A percentile compares a stretch with the other conserved stretches of the same genome.
Conservation (phyloP, 2,329 filamentous ascomycete species). For the Venturia nashicola region DNA sequence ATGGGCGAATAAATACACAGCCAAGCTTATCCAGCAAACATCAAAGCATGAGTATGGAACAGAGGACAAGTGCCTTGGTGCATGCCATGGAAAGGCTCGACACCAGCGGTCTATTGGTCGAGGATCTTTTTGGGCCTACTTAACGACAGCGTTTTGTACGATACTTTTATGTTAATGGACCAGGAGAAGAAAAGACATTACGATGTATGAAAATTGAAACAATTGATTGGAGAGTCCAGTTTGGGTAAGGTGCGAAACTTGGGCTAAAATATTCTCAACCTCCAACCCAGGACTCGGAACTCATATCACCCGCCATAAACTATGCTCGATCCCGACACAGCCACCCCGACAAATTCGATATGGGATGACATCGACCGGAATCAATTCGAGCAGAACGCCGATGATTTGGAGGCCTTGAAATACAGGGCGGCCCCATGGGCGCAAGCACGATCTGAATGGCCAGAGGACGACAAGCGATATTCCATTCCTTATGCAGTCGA, state of each 20-base stretch:
- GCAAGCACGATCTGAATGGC: background rate
- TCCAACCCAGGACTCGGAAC: background rate
- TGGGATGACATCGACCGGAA: constrained; percentile 1
- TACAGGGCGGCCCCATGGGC: background rate
- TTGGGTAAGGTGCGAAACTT: background rate
- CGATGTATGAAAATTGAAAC: background rate
- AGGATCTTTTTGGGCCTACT: background rate
- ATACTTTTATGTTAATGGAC: background rate
- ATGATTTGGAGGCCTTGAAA: background rate
- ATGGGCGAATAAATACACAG: background rate
- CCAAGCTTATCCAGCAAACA: background rate
- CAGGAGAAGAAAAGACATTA: background rate
- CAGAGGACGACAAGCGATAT: background rate
- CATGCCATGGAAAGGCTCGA: no score
- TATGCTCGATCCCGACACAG: constrained; percentile 3
- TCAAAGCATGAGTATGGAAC: background rate
- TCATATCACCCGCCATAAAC: background rate
- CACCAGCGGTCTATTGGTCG: no score
- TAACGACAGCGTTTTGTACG: background rate
- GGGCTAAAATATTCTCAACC: background rate
- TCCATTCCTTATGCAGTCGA: background rate
- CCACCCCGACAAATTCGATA: background rate
- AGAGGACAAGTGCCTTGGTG: no score
- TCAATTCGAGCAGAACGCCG: background rate
- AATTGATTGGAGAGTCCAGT: background rate